Conservation (phyloP, 345 rosid species). For the Melastoma malabathricum region DNA sequence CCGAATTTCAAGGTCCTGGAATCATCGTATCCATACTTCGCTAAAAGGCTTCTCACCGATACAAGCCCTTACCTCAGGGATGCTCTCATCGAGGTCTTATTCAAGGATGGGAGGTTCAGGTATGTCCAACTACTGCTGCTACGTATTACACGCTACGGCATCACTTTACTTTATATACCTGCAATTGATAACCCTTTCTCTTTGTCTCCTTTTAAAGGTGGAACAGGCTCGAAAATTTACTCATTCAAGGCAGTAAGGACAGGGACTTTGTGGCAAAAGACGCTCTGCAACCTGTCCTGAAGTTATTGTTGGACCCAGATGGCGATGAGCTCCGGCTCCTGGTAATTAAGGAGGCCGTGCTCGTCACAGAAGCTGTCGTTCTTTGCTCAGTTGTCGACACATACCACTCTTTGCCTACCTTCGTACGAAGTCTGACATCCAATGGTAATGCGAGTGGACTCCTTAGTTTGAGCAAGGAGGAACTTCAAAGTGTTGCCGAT, state of each 20-base stretch:
- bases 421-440: conserved; percentile 31
- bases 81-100: conserved; percentile 88
- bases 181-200: not conserved
- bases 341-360: conserved; percentile 73
- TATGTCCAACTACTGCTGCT: conserved; percentile 9
- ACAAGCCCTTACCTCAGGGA: conserved; percentile 93
- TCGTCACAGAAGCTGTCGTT: conserved; percentile 61
- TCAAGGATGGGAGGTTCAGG: conserved; percentile 94
- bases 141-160: not conserved
- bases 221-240: conserved; percentile 91
- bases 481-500: conserved; percentile 43
- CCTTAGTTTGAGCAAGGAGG: conserved; percentile 37
- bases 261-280: conserved; percentile 83
- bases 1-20: conserved; percentile 91
- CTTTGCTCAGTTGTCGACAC: conserved; percentile 50
- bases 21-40: conserved; percentile 94
- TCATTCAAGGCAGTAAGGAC: conserved; percentile 83
- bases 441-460: conserved; percentile 45
- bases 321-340: conserved; percentile 71
- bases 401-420: conserved; percentile 50
- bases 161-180: not conserved
- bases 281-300: conserved; percentile 80
- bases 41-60: conserved; percentile 96
- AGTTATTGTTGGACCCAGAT: conserved; percentile 53
- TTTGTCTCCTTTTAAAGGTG: conserved; percentile 30